phyloP scores from a whole-genome alignment of 805 yeast genomes.

The Candida insectalens region DNA sequence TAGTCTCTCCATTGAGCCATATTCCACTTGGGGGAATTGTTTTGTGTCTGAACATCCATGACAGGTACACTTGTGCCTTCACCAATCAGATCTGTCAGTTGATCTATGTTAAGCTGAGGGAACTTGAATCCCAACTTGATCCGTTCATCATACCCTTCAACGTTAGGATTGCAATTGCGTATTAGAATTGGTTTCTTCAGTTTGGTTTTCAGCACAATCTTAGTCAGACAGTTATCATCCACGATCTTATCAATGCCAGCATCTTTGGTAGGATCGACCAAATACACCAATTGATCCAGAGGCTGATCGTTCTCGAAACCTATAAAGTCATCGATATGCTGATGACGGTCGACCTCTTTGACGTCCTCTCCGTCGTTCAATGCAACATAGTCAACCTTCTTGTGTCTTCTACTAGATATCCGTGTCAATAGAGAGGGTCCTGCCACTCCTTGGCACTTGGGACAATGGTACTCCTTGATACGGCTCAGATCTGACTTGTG shows the following conservation, averaged over 20 bases:
- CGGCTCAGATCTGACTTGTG: constrained; percentile 25
- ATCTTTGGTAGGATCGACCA: constrained; percentile 16
- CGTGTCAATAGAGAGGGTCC: constrained; percentile 46
- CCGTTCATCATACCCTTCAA: constrained; percentile 7
- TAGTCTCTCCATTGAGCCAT: constrained; percentile 69
- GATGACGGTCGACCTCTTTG: constrained; percentile 46
- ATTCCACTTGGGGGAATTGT: constrained; percentile 57
- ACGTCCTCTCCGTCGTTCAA: constrained; percentile 61
- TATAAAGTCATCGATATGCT: constrained; percentile 32
- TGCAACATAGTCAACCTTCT: constrained; percentile 69
- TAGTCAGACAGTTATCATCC: constrained; percentile 15
- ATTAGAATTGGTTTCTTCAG: constrained; percentile 23
- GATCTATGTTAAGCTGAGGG: constrained; percentile 51
- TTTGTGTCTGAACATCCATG: constrained; percentile 84
- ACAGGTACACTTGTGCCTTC: constrained; percentile 60
- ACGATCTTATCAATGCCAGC: constrained; percentile 11
- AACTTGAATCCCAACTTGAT: constrained; percentile 14
- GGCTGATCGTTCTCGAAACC: constrained; percentile 21
- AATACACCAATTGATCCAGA: constrained; percentile 17
- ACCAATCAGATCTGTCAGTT: constrained; percentile 53
- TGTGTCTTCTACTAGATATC: constrained; percentile 41
- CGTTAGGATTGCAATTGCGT: constrained; percentile 16
- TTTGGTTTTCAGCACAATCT: constrained; percentile 18
- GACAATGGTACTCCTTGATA: constrained; percentile 47
- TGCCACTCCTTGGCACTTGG: constrained; percentile 29